phyloP scores from a whole-genome alignment of 371 early-diverging fungal genomes.

The Conidiobolus incongruus region DNA sequence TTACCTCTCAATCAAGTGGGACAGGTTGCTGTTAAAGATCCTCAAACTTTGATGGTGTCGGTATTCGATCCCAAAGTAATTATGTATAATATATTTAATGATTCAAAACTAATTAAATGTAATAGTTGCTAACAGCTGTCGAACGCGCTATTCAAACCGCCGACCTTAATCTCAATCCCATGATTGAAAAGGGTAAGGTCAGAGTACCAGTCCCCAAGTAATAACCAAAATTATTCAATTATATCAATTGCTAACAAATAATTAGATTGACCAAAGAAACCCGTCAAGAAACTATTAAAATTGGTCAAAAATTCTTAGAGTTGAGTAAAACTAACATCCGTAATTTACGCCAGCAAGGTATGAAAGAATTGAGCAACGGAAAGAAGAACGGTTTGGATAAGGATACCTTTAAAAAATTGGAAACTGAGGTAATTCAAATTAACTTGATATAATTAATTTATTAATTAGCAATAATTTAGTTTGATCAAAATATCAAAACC shows the following conservation, averaged over 20 bases:
- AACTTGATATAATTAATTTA: no score
- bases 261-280: slow-evolving; percentile 1
- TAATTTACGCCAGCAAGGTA: neutral
- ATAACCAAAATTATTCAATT: neutral
- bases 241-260: neutral
- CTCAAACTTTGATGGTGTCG: slow-evolving; percentile 58
- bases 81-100: neutral
- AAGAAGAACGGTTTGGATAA: slow-evolving; percentile 1
- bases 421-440: slow-evolving; percentile 5
- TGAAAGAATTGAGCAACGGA: neutral
- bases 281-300: neutral
- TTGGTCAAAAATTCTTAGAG: neutral
- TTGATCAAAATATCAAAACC: no score
- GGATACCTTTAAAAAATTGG: neutral
- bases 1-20: slow-evolving; percentile 44
- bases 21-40: slow-evolving; percentile 66
- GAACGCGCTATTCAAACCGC: slow-evolving; percentile 68
- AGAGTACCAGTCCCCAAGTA: slow-evolving; percentile 75
- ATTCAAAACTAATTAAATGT: neutral
- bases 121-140: slow-evolving; percentile 34
- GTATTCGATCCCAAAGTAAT: slow-evolving; percentile 49
- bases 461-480: no score
- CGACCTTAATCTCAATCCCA: slow-evolving; percentile 60
- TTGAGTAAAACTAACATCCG: neutral
- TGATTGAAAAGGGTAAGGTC: slow-evolving; percentile 38